A percentile compares a stretch with the other conserved stretches of the same genome.
Evolutionary conservation across 2,329 filamentous ascomycete species (phyloP).

Genomic region (Cercospora zeina): DNA sequence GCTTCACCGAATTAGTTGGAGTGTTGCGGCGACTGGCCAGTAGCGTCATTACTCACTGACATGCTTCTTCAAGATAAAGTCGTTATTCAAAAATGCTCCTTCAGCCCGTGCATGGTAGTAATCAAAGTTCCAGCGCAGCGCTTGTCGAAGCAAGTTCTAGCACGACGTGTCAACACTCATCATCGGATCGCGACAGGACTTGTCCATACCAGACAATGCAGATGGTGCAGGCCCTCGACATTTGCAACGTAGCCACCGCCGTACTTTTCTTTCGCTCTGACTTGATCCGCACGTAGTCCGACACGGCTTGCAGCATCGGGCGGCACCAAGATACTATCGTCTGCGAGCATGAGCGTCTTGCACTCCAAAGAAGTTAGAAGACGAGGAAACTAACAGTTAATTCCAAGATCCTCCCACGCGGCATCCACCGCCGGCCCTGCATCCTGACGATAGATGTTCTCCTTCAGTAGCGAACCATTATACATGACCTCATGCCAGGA

Average conservation of each 20-base stretch:
- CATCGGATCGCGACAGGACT: not conserved
- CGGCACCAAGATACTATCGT: constrained; percentile 52
- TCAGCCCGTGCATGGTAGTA: constrained; percentile 55
- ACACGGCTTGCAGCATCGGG: constrained; percentile 51
- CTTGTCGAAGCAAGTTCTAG: constrained; percentile 61
- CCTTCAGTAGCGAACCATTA: constrained; percentile 59
- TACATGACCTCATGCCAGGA: constrained; percentile 42
- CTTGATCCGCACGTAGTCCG: constrained; percentile 56
- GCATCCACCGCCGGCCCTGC: constrained; percentile 51
- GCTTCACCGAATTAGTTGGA: constrained; percentile 38
- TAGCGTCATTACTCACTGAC: constrained; percentile 54
- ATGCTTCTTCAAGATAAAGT: constrained; percentile 57
- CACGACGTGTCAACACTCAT: constrained; percentile 29
- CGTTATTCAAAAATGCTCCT: constrained; percentile 58
- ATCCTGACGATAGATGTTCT: constrained; percentile 55
- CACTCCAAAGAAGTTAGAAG: constrained; percentile 27
- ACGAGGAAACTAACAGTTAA: constrained; percentile 53
- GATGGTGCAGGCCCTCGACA: constrained; percentile 58
- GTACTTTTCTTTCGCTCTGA: constrained; percentile 56
- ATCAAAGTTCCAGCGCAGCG: constrained; percentile 60
- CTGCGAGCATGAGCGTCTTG: constrained; percentile 51
- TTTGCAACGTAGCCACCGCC: constrained; percentile 62
- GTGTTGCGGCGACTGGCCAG: not conserved
- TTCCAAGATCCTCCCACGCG: constrained; percentile 57
- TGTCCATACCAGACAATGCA: constrained; percentile 50